These are phyloP conservation scores for Thelephora terrestris DNA, from an alignment of 1,284 basidiomycete genomes.

Conservation along the genomic window DNA sequence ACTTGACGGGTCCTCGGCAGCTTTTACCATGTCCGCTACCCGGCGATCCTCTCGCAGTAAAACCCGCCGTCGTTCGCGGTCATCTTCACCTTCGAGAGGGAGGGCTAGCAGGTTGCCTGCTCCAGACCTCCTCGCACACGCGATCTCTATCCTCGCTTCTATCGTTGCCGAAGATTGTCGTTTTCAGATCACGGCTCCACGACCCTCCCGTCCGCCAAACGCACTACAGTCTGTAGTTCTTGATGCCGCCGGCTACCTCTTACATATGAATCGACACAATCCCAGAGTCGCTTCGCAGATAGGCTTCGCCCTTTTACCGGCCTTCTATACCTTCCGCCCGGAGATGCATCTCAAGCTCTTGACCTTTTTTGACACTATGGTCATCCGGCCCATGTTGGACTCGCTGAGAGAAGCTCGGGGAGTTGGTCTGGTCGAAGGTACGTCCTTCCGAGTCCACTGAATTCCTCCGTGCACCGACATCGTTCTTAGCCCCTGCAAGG, in stretches of 20 bases:
- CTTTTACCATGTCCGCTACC: conserved; percentile 7
- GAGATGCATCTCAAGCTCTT: conserved; percentile 51
- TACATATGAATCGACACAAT: conserved; percentile 41
- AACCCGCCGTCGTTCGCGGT: conserved; percentile 39
- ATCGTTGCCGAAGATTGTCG: conserved; percentile 61
- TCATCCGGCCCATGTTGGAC: conserved; percentile 41
- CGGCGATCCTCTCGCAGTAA: conserved; percentile 10
- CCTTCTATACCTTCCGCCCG: conserved; percentile 51
- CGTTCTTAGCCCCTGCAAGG: conserved; percentile 5
- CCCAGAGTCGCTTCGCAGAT: conserved; percentile 45
- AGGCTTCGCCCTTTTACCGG: conserved; percentile 53
- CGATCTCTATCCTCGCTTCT: conserved; percentile 52
- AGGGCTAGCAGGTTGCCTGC: conserved; percentile 23
- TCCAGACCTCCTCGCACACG: conserved; percentile 44
- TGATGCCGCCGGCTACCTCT: conserved; percentile 52
- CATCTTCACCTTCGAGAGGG: conserved; percentile 41
- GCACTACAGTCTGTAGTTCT: conserved; percentile 52
- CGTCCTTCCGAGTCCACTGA: conserved; percentile 2
- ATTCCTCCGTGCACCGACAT: not conserved
- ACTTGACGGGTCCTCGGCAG: conserved; percentile 7
- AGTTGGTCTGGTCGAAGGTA: conserved; percentile 8
- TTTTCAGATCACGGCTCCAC: conserved; percentile 42
- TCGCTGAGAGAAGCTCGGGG: conserved; percentile 34
- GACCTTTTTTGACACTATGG: conserved; percentile 49
- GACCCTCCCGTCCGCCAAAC: conserved; percentile 53